These are phyloP conservation scores for Phyllosticta citribraziliensis DNA, from an alignment of 2,329 filamentous ascomycete genomes.

Conservation along the genomic window DNA sequence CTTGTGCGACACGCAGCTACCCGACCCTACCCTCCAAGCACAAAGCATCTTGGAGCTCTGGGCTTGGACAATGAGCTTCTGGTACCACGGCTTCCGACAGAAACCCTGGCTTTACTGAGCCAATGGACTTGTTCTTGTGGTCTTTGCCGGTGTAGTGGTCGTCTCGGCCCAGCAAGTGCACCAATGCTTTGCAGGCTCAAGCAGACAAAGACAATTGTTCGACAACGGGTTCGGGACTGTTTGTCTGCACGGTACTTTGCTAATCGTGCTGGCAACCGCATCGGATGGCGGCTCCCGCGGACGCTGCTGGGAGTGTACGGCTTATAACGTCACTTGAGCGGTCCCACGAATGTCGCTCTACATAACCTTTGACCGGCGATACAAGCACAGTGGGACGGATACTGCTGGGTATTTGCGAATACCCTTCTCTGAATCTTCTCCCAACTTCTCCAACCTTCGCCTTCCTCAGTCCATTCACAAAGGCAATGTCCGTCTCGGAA, in stretches of 20 bases:
- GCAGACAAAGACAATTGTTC: not conserved
- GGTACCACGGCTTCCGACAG: not conserved
- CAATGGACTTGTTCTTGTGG: not conserved
- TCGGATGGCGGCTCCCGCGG: not conserved
- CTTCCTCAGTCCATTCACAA: not conserved
- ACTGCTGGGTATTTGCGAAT: not conserved
- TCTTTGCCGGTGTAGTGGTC: not conserved
- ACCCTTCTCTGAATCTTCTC: not conserved
- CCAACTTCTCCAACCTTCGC: not conserved
- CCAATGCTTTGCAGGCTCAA: not conserved
- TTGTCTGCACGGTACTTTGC: not conserved
- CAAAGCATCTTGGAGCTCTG: not conserved
- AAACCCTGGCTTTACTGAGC: not conserved
- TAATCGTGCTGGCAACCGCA: not conserved
- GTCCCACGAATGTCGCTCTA: not conserved
- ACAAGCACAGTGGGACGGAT: not conserved
- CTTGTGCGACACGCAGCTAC: not conserved
- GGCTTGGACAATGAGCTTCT: not conserved
- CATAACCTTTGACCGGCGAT: not conserved
- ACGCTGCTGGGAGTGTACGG: not conserved
- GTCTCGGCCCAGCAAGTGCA: not conserved
- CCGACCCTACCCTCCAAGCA: not conserved
- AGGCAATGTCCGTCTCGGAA: not conserved
- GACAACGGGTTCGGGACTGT: not conserved
- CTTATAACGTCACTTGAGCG: not conserved